Evolutionary conservation across 2,329 filamentous ascomycete genomes (phyloP).

Genomic region (Microsporum audouinii): DNA sequence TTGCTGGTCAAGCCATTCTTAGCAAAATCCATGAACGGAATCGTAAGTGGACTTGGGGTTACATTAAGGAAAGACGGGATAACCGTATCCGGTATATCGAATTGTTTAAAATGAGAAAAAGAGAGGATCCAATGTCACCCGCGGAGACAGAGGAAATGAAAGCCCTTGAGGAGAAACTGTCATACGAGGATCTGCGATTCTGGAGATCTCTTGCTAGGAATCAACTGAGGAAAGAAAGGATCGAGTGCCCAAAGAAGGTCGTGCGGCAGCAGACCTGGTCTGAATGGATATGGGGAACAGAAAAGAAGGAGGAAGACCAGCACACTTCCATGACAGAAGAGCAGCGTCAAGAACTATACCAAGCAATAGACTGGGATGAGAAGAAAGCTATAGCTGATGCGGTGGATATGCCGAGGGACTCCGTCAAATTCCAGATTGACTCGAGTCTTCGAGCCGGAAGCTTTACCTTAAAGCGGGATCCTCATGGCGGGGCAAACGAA

Average conservation of each 20-base stretch:
- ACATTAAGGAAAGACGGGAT: slow-evolving; percentile 83
- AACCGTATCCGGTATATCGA: slow-evolving; percentile 81
- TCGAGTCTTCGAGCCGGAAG: slow-evolving; percentile 89
- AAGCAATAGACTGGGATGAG: slow-evolving; percentile 97
- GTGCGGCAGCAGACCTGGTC: slow-evolving; percentile 75
- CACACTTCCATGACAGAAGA: slow-evolving; percentile 86
- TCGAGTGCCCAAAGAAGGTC: slow-evolving; percentile 56
- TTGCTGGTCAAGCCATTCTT: slow-evolving; percentile 79
- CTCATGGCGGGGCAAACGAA: slow-evolving; percentile 64
- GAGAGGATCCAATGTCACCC: slow-evolving; percentile 54
- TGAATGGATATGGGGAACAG: slow-evolving; percentile 77
- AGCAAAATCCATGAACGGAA: slow-evolving; percentile 93
- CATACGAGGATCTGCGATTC: slow-evolving; percentile 91
- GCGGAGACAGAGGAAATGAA: slow-evolving; percentile 63
- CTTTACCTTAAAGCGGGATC: slow-evolving; percentile 82
- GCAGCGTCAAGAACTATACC: slow-evolving; percentile 90
- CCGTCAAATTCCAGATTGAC: slow-evolving; percentile 84
- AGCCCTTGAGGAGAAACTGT: slow-evolving; percentile 71
- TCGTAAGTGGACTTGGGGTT: slow-evolving; percentile 88
- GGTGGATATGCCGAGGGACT: slow-evolving; percentile 81
- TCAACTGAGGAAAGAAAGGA: slow-evolving; percentile 88
- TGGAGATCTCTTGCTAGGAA: slow-evolving; percentile 92
- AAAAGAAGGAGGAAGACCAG: slow-evolving; percentile 56
- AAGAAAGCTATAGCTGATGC: slow-evolving; percentile 79
- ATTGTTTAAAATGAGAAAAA: slow-evolving; percentile 88